A percentile compares a stretch with the other conserved stretches of the same genome.
These are phyloP conservation scores for Neurospora africana DNA, from an alignment of 495 filamentous ascomycete species.

Conservation along the genomic window DNA sequence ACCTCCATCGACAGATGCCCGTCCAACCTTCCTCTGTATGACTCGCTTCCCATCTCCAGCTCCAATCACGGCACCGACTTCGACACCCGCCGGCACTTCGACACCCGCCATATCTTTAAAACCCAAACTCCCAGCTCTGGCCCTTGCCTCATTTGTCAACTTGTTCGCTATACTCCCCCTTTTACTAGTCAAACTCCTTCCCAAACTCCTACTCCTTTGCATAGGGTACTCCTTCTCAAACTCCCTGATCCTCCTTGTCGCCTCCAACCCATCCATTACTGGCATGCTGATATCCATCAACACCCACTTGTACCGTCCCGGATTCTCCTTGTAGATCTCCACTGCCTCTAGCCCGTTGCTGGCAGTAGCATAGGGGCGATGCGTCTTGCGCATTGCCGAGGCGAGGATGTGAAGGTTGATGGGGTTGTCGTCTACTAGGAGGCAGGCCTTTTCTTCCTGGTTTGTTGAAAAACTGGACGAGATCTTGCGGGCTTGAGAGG, in stretches of 20 bases:
- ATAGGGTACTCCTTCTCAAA: conserved; percentile 34
- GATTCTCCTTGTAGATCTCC: conserved; percentile 32
- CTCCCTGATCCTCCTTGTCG: conserved; percentile 50
- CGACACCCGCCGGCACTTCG: not conserved
- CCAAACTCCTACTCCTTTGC: not conserved
- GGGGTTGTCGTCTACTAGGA: conserved; percentile 37
- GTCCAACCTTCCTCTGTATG: not conserved
- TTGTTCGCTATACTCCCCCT: not conserved
- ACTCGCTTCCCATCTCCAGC: not conserved
- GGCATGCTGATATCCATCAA: conserved; percentile 61
- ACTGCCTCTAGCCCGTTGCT: conserved; percentile 49
- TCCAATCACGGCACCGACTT: not conserved
- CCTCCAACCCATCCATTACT: conserved; percentile 55
- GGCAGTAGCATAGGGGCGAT: conserved; percentile 41
- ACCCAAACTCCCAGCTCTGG: not conserved
- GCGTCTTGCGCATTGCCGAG: conserved; percentile 45
- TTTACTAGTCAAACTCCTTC: not conserved
- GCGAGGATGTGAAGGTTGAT: conserved; percentile 36
- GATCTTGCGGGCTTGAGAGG: not conserved
- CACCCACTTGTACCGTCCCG: conserved; percentile 28
- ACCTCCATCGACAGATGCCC: not conserved
- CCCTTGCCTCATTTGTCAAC: not conserved
- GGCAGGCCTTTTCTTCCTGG: conserved; percentile 5
- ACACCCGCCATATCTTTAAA: not conserved
- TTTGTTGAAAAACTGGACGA: not conserved